These are phyloP conservation scores for Elaeis guineensis DNA, from an alignment of 176 grass and related monocot genomes.

Conservation along the genomic window DNA sequence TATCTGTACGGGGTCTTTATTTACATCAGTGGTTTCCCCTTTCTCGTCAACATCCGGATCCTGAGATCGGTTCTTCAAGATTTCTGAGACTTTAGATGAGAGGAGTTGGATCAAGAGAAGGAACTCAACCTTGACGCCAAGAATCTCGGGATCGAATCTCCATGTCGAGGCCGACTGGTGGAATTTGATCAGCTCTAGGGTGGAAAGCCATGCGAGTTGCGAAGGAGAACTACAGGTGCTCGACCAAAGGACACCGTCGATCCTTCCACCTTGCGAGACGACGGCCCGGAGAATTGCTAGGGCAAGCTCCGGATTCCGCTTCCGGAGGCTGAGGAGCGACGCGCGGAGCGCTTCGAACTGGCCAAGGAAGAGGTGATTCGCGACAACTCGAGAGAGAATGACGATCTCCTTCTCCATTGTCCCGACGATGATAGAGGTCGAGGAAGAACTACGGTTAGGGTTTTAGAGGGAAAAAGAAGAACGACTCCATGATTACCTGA, in stretches of 20 bases:
- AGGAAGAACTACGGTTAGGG: background rate
- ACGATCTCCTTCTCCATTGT: conserved; percentile 31
- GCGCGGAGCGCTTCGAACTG: conserved; percentile 91
- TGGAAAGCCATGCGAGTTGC: conserved; percentile 83
- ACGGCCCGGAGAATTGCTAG: conserved; percentile 48
- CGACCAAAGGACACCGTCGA: conserved; percentile 67
- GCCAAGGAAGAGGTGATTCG: conserved; percentile 49
- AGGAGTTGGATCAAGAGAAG: conserved; percentile 60
- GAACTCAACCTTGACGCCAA: conserved; percentile 65
- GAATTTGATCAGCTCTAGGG: conserved; percentile 58
- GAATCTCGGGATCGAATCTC: conserved; percentile 35
- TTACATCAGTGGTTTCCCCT: conserved; percentile 1
- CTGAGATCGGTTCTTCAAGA: background rate
- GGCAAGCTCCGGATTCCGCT: conserved; percentile 50
- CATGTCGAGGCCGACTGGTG: conserved; percentile 18
- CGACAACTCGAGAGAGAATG: conserved; percentile 65
- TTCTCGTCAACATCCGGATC: conserved; percentile 1
- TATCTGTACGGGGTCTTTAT: conserved; percentile 8
- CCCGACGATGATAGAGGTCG: background rate
- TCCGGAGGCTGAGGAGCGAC: conserved; percentile 73
- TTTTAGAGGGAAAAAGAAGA: background rate
- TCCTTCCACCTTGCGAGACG: conserved; percentile 48
- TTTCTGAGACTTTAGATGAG: background rate
- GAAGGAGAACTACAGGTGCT: conserved; percentile 56
- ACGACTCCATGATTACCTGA: too few relatives aligned